Evolutionary conservation across 768 basidiomycete species (phyloP).

Genomic region (Vararia minispora): DNA sequence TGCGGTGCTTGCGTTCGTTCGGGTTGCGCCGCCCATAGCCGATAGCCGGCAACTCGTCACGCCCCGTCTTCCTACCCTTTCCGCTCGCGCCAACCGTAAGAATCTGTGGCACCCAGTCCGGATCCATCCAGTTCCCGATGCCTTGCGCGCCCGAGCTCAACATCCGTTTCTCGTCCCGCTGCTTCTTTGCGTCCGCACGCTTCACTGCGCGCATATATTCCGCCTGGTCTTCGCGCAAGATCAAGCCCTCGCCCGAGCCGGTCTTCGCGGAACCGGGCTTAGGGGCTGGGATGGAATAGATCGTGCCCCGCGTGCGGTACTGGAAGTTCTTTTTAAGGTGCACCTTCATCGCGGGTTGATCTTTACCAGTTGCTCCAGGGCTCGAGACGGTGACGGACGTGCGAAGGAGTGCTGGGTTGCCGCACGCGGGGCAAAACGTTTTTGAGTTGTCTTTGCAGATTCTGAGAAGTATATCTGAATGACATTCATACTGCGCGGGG

Average conservation of each 20-base stretch:
- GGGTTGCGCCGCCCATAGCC: conserved; percentile 87
- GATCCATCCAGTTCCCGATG: conserved; percentile 86
- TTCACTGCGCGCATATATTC: conserved; percentile 81
- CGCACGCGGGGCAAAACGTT: conserved; percentile 97
- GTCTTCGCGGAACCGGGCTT: conserved; percentile 82
- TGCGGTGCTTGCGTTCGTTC: conserved; percentile 64
- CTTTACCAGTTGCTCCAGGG: conserved; percentile 44
- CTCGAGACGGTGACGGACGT: conserved; percentile 81
- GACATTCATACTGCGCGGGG: background rate
- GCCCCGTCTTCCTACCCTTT: conserved; percentile 48
- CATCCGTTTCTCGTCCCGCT: conserved; percentile 72
- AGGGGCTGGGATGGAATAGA: conserved; percentile 85
- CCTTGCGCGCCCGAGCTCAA: conserved; percentile 40
- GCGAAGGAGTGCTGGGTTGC: conserved; percentile 82
- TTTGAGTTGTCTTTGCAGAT: conserved; percentile 92
- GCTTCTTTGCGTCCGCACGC: conserved; percentile 57
- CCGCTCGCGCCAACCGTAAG: conserved; percentile 54
- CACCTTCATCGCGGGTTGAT: conserved; percentile 65
- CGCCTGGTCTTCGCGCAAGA: conserved; percentile 86
- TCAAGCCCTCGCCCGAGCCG: conserved; percentile 70
- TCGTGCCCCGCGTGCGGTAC: conserved; percentile 83
- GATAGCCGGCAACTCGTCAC: conserved; percentile 70
- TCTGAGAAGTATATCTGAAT: conserved; percentile 29
- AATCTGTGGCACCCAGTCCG: conserved; percentile 87
- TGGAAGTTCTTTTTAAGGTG: conserved; percentile 97